Evolutionary conservation across 106 monocot genomes (phyloP).

Genomic region (Gastrodia elata): DNA sequence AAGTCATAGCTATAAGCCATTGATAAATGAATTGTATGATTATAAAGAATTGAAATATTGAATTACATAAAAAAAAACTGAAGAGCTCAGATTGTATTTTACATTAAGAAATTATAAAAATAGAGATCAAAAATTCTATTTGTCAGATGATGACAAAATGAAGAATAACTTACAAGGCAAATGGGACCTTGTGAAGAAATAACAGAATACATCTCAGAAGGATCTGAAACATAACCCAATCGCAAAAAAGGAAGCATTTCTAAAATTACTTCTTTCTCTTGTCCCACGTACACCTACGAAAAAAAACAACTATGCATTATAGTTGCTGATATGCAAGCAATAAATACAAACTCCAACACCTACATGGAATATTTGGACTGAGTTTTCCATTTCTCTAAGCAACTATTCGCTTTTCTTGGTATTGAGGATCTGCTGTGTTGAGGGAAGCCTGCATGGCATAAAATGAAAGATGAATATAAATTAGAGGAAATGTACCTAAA

Average conservation of each 20-base stretch:
- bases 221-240: constrained; percentile 89
- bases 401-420: constrained; percentile 94
- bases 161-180: constrained; percentile 51
- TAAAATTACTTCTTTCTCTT: constrained; percentile 79
- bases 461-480: neutral
- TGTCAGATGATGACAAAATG: neutral
- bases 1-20: too few relatives aligned
- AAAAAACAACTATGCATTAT: constrained; percentile 2
- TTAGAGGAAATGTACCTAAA: neutral
- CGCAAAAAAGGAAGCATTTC: constrained; percentile 96
- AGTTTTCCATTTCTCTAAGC: constrained; percentile 96
- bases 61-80: too few relatives aligned
- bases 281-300: constrained; percentile 71
- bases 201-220: constrained; percentile 87
- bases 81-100: too few relatives aligned
- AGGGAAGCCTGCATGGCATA: constrained; percentile 56
- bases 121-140: neutral
- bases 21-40: too few relatives aligned
- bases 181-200: constrained; percentile 87
- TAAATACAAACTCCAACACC: neutral
- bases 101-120: too few relatives aligned
- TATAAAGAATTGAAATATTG: too few relatives aligned
- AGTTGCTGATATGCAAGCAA: neutral
- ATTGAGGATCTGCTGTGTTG: constrained; percentile 89
- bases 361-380: constrained; percentile 86